Evolutionary conservation across 2,329 filamentous ascomycete species (phyloP), one percentile per base, ranked within the genome.

Genomic region (Rugonectria rugulosa): DNA sequence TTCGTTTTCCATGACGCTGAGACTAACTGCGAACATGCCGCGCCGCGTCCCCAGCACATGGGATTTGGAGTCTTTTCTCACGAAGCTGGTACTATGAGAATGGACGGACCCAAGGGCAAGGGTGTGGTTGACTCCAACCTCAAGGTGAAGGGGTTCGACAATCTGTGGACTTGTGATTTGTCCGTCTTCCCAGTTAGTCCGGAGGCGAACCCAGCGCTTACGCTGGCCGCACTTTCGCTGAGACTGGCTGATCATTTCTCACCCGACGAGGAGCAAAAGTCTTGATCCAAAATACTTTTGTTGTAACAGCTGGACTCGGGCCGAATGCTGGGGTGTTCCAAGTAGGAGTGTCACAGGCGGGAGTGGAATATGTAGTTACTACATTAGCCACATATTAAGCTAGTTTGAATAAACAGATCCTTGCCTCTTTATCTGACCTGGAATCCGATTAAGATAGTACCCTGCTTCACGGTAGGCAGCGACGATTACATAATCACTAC

Each of bases 61-160:
- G 60, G 60, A 0, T 63, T 63, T 0, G 60, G 60, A 0, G 60
- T 63, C 0, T 63, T 63, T 6, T 62, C 59, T 2, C 59, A 63
- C 5, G 60, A 63, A 8, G 52, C 60, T 1, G 60, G 60, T 20
- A 63, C 60, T 0, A 63, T 63, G 60, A 40, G 60, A 5, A 63
- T 63, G 60, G 60, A 58, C 17, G 52, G 57, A 0, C 59, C 59
- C 0, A 40, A 46, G 0, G 36, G 50, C 0, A 1, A 26, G 4
- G 60, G 60, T 0, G 60, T 62, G 0, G 60, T 63, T 0, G 57
- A 63, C 10, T 19, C 36, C 0, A 17, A 63, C 4, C 37, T 63
- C 2, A 53, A 58, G 32, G 56, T 63, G 1, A 60, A 63, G 27
- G 56, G 52, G 0, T 1, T 63, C 1, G 46, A 56, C 5, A 63